Evolutionary conservation across 2,329 filamentous ascomycete genomes (phyloP).

Genomic region (Venturia aucupariae): DNA sequence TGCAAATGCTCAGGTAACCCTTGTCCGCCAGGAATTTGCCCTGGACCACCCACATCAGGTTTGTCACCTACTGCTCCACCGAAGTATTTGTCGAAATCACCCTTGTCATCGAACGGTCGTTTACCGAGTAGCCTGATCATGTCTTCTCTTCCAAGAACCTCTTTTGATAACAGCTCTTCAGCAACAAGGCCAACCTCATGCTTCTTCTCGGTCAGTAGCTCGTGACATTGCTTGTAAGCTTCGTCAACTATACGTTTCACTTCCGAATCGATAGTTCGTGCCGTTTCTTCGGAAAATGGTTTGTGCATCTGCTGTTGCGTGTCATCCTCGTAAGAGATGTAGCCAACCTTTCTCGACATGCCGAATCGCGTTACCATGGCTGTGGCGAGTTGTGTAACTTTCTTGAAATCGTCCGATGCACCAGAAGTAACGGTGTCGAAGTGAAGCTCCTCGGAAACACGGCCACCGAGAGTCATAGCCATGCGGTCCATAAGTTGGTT

Average conservation of each 20-base stretch:
- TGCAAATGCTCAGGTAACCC: constrained; percentile 10
- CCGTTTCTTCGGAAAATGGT: constrained; percentile 91
- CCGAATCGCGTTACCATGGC: constrained; percentile 99
- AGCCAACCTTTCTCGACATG: constrained; percentile 91
- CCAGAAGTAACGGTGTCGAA: constrained; percentile 95
- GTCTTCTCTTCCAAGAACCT: constrained; percentile 84
- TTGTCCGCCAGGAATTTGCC: constrained; percentile 1
- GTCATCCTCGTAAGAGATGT: constrained; percentile 80
- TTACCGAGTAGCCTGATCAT: constrained; percentile 81
- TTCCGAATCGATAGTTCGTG: constrained; percentile 82
- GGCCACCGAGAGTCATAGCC: constrained; percentile 97
- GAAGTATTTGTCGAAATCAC: constrained; percentile 95
- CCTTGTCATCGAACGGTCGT: constrained; percentile 72
- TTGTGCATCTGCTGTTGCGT: constrained; percentile 58
- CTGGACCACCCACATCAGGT: background rate
- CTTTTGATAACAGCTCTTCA: constrained; percentile 86
- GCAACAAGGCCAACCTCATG: constrained; percentile 80
- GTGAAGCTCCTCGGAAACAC: constrained; percentile 91
- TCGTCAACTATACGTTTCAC: constrained; percentile 86
- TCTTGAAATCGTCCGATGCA: constrained; percentile 95
- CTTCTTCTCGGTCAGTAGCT: constrained; percentile 78
- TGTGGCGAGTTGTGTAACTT: constrained; percentile 91
- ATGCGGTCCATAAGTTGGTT: constrained; percentile 98
- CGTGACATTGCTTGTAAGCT: constrained; percentile 83
- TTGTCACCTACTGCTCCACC: background rate